Percentiles rank a stretch among this genome's conserved stretches.
These are phyloP conservation scores for Stagonosporopsis vannaccii DNA, from an alignment of 2,329 filamentous ascomycete genomes.

Conservation along the genomic window DNA sequence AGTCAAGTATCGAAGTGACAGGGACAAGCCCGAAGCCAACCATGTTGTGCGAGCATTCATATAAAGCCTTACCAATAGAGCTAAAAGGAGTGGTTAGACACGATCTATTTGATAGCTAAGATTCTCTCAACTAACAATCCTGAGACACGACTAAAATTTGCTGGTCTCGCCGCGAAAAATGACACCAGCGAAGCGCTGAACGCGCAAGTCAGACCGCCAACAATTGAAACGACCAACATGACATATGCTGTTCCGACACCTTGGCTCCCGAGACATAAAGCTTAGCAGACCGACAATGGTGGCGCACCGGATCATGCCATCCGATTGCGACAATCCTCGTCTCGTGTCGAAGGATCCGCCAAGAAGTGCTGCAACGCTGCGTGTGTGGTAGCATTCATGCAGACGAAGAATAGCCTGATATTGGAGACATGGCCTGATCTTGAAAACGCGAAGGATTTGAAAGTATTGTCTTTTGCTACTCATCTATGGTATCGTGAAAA, in stretches of 20 bases:
- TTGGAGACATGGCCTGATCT: background rate
- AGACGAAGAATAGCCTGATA: constrained; percentile 1
- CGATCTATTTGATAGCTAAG: too few relatives aligned
- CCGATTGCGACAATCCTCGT: background rate
- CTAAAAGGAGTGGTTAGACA: too few relatives aligned
- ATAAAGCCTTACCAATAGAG: too few relatives aligned
- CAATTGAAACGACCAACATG: background rate
- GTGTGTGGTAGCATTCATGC: constrained; percentile 9
- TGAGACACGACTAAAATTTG: background rate
- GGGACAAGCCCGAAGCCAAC: too few relatives aligned
- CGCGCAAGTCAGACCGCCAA: background rate
- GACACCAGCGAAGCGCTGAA: background rate
- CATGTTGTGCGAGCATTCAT: too few relatives aligned
- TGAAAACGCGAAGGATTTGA: background rate
- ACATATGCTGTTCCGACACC: background rate
- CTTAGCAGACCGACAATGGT: constrained; percentile 7
- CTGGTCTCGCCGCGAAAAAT: background rate
- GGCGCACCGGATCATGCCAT: background rate
- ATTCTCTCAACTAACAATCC: too few relatives aligned
- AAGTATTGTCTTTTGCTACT: background rate
- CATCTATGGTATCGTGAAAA: constrained; percentile 16
- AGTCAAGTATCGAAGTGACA: too few relatives aligned
- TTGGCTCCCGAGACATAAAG: constrained; percentile 14
- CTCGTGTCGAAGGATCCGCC: constrained; percentile 2
- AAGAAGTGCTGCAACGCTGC: background rate